A percentile compares a stretch with the other conserved stretches of the same genome.
Evolutionary conservation across 2,329 filamentous ascomycete species (phyloP).

Genomic region (Aspergillus viridinutans): DNA sequence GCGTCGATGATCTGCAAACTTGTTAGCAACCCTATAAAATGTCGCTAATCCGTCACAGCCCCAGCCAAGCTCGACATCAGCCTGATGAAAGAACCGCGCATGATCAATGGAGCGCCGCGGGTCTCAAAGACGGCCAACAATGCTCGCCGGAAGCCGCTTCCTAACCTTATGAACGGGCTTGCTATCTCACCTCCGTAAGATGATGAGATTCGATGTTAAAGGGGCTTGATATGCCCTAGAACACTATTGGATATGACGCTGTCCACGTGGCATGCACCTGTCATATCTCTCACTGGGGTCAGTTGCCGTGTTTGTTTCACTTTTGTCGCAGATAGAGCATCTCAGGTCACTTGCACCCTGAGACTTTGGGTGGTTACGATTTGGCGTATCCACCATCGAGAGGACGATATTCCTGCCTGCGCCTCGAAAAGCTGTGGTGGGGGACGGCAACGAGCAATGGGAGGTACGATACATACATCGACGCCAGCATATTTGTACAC

Average conservation of each 20-base stretch:
- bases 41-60: slow-evolving; percentile 42
- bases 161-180: slow-evolving; percentile 41
- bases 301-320: background rate
- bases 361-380: background rate
- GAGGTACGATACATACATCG: slow-evolving; percentile 5
- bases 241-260: background rate
- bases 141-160: slow-evolving; percentile 40
- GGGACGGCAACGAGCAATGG: background rate
- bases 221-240: background rate
- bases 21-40: slow-evolving; percentile 18
- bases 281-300: background rate
- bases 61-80: slow-evolving; percentile 80
- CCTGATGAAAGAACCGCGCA: slow-evolving; percentile 86
- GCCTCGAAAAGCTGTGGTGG: too few relatives aligned
- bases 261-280: background rate
- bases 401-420: background rate
- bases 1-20: slow-evolving; percentile 46
- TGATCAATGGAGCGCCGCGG: slow-evolving; percentile 80
- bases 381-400: background rate
- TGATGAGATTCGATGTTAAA: background rate
- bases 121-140: slow-evolving; percentile 46
- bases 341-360: too few relatives aligned
- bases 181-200: slow-evolving; percentile 32
- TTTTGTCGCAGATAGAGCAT: background rate
- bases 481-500: slow-evolving; percentile 7